phyloP scores from a whole-genome alignment of 2,329 filamentous ascomycete species.

The Aureobasidium leucospermi region DNA sequence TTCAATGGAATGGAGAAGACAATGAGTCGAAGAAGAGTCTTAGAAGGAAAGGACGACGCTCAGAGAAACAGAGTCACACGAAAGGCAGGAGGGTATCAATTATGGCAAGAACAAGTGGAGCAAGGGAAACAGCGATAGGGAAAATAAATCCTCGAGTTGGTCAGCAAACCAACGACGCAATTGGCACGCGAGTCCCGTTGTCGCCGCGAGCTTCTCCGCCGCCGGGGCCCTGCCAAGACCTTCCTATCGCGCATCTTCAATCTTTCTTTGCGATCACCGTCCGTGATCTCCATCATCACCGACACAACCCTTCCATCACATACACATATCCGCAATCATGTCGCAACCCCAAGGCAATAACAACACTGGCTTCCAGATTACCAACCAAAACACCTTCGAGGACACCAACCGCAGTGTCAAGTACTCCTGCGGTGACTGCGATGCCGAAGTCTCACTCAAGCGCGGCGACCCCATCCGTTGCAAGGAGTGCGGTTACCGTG shows the following conservation, averaged over 20 bases:
- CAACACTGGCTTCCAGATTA: conserved; percentile 27
- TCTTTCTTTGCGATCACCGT: conserved; percentile 3
- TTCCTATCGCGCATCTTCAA: background rate
- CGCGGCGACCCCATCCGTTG: conserved; percentile 76
- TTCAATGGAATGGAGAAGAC: background rate
- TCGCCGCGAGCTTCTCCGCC: conserved; percentile 7
- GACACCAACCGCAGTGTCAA: conserved; percentile 38
- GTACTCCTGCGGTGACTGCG: conserved; percentile 73
- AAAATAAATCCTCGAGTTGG: conserved; percentile 4
- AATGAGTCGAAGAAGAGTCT: background rate
- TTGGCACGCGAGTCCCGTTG: conserved; percentile 3
- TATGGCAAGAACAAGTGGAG: background rate
- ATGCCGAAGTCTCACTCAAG: conserved; percentile 65
- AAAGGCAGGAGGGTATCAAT: background rate
- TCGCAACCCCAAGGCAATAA: conserved; percentile 6
- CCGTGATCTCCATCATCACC: background rate
- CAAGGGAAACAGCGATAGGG: background rate
- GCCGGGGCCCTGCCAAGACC: background rate
- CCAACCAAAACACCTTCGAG: conserved; percentile 43
- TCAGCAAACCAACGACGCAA: conserved; percentile 3
- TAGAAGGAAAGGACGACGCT: background rate
- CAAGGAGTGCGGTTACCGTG: conserved; percentile 88
- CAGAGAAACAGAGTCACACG: background rate
- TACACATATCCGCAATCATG: conserved; percentile 3
- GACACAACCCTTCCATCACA: background rate